phyloP scores from a whole-genome alignment of 306 rosid species.

The Prunus mongolica region DNA sequence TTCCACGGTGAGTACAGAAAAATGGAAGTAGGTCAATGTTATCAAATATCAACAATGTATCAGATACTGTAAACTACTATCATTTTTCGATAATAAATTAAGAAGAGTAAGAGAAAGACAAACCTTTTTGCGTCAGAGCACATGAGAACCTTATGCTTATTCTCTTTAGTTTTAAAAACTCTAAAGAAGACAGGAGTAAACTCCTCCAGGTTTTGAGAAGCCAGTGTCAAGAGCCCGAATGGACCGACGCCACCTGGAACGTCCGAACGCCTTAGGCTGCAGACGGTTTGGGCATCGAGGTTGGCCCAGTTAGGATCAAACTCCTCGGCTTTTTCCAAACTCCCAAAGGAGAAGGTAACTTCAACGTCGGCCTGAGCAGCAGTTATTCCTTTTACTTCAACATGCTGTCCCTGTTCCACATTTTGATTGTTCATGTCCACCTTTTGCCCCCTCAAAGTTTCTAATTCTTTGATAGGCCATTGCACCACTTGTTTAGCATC shows the following conservation, averaged over 20 bases:
- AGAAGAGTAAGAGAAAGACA: neutral
- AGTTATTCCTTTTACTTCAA: slow-evolving; percentile 60
- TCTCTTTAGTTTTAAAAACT: slow-evolving; percentile 48
- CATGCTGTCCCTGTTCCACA: slow-evolving; percentile 41
- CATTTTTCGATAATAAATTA: too few relatives aligned
- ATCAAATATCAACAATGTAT: too few relatives aligned
- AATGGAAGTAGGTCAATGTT: too few relatives aligned
- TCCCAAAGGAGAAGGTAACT: slow-evolving; percentile 56
- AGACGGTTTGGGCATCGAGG: slow-evolving; percentile 44
- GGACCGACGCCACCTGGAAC: slow-evolving; percentile 77
- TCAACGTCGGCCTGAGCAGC: slow-evolving; percentile 88
- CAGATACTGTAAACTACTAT: too few relatives aligned
- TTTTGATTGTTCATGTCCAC: slow-evolving; percentile 18
- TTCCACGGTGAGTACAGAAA: too few relatives aligned
- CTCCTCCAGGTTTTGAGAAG: slow-evolving; percentile 62
- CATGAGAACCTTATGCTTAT: slow-evolving; percentile 60
- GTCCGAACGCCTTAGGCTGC: slow-evolving; percentile 50
- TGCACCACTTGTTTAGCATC: slow-evolving; percentile 54
- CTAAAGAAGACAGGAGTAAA: slow-evolving; percentile 88
- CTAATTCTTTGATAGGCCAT: slow-evolving; percentile 69
- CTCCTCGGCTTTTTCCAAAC: slow-evolving; percentile 56
- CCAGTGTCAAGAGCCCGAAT: slow-evolving; percentile 71
- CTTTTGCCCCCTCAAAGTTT: slow-evolving; percentile 40
- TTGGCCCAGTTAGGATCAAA: slow-evolving; percentile 61
- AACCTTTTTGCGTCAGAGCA: slow-evolving; percentile 88